phyloP scores from a whole-genome alignment of 192 early-diverging fungal genomes.

The Linnemannia zychae region DNA sequence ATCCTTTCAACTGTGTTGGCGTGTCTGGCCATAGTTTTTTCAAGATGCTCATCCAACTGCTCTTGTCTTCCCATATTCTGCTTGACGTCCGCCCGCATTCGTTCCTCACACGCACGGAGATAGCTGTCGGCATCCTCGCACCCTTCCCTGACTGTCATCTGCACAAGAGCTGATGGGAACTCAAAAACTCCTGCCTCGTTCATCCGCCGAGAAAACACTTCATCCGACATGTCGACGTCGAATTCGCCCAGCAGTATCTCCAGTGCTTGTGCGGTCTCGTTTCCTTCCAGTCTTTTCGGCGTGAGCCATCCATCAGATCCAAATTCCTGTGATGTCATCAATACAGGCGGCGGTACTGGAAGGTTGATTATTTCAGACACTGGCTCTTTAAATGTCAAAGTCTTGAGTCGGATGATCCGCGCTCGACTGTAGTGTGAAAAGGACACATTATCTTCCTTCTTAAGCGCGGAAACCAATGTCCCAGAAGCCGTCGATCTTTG shows the following conservation, averaged over 20 bases:
- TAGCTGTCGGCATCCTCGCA: slow-evolving; percentile 5
- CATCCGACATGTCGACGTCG: background rate
- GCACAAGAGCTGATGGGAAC: background rate
- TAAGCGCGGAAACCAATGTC: background rate
- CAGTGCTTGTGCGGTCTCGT: background rate
- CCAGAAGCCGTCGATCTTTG: background rate
- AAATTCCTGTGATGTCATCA: background rate
- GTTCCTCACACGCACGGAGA: background rate
- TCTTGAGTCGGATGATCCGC: background rate
- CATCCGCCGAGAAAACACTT: background rate
- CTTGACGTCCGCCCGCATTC: background rate
- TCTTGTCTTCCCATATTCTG: background rate
- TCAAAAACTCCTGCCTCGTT: background rate
- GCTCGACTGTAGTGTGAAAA: slow-evolving; percentile 3
- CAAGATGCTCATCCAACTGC: background rate
- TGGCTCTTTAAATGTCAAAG: background rate
- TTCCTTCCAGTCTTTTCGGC: background rate
- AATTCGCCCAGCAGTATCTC: background rate
- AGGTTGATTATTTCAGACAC: background rate
- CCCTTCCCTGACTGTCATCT: slow-evolving; percentile 9
- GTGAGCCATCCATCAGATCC: background rate
- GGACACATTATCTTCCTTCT: background rate
- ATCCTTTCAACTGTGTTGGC: slow-evolving; percentile 2
- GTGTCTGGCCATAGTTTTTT: background rate
- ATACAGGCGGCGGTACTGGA: background rate